Evolutionary conservation across 2,329 filamentous ascomycete genomes (phyloP), one percentile per base, ranked within the genome.

Genomic region (Penicillium sp.): DNA sequence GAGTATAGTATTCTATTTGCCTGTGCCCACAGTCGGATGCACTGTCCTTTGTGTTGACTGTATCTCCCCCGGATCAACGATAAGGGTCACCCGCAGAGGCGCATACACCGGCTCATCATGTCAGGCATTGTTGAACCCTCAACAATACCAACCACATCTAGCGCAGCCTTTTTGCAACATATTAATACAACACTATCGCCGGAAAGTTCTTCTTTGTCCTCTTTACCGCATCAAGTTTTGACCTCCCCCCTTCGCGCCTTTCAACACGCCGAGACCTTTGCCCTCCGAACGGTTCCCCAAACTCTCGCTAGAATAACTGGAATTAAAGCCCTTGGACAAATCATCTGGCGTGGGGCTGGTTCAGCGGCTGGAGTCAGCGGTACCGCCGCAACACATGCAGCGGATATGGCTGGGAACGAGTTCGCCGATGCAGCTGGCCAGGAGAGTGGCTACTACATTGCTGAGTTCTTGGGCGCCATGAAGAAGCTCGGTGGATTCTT

Each of bases 401-500:
- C 70, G 29, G 72, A 67, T 20, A 69, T 63, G 37, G 66, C 67
- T 9, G 69, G 63, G 39, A 72, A 68, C 54, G 72, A 60, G 42
- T 65, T 69, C 14, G 70, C 67, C 22, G 72, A 73, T 31, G 68
- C 67, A 35, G 71, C 64, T n/a, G 64, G 61, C 10, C 65, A 70
- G 34, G 66, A 69, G 14, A 69, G 77, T 51, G 64, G 69, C n/a
- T 66, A 71, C 44, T 71, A 72, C 44, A 57, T 78, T 38, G 58
- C 69, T n/a, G 76, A 80, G 56, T 71, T 79, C 53, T 75, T 83
- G 49, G 77, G 81, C 56, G 76, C 78, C 5, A 66, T 83, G 62
- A 85, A 87, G 69, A 91, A 89, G 42, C 80, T 97, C 42, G 89
- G 90, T 43, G 92, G 90, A 59, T 85, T 97, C 56, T 92, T 97